Evolutionary conservation across 352 stramenopile species (phyloP).

Genomic region (Phytopythium litorale): DNA sequence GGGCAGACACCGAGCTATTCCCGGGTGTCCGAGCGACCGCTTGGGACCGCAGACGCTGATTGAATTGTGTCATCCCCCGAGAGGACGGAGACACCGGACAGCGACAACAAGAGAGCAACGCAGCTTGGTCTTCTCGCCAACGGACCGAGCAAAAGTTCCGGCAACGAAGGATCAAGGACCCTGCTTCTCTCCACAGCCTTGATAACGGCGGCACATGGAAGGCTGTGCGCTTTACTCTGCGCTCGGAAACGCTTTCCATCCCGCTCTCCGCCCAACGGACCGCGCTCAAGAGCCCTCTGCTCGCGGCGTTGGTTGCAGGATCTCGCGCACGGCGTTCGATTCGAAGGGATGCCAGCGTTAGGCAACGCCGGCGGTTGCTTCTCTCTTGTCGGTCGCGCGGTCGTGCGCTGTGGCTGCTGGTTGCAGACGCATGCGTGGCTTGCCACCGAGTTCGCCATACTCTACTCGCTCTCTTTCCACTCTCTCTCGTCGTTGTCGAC

Average conservation of each 20-base stretch:
- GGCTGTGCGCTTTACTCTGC: background rate
- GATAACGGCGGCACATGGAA: background rate
- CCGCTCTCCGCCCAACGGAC: background rate
- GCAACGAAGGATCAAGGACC: background rate
- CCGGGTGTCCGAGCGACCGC: too few relatives aligned
- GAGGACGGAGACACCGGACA: too few relatives aligned
- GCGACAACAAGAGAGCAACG: too few relatives aligned
- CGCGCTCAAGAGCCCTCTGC: background rate
- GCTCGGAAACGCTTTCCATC: background rate
- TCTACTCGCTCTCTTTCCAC: background rate
- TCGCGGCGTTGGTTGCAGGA: background rate
- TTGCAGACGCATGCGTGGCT: background rate
- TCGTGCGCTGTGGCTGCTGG: background rate
- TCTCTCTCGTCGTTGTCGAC: background rate
- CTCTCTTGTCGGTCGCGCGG: background rate
- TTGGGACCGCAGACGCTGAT: too few relatives aligned
- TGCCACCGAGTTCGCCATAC: background rate
- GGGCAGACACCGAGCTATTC: too few relatives aligned
- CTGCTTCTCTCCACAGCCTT: background rate
- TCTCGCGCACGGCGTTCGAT: background rate
- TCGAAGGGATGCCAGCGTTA: background rate
- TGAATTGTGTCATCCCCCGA: too few relatives aligned
- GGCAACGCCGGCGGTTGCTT: background rate
- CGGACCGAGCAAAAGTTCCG: background rate
- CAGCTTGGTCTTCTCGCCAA: background rate